These are phyloP conservation scores for Pleurotus sapidus DNA, from an alignment of 768 basidiomycete species.

Conservation along the genomic window DNA sequence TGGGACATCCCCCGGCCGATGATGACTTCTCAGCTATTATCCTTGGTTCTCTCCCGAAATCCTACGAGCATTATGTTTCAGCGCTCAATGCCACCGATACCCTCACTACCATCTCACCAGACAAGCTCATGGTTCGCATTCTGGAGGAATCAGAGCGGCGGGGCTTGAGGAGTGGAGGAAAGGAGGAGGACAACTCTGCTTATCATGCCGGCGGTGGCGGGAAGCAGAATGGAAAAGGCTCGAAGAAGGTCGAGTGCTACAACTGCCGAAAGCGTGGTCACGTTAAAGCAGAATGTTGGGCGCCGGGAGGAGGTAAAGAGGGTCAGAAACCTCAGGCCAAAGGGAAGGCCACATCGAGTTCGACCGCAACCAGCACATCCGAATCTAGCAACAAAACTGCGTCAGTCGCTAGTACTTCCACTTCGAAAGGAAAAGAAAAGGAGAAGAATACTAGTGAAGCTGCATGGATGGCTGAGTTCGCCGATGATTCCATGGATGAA, in stretches of 20 bases:
- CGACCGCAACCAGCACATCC: neutral
- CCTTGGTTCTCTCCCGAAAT: slow-evolving; percentile 29
- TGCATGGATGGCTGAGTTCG: neutral
- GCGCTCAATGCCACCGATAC: slow-evolving; percentile 14
- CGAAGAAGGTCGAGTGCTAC: slow-evolving; percentile 19
- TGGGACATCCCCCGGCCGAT: slow-evolving; percentile 25
- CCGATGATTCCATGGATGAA: neutral
- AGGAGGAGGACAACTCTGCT: slow-evolving; percentile 22
- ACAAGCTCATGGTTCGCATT: slow-evolving; percentile 20
- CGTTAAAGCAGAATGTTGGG: slow-evolving; percentile 19
- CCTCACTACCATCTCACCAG: slow-evolving; percentile 14
- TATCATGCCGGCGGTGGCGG: slow-evolving; percentile 13
- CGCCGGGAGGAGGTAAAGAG: slow-evolving; percentile 16
- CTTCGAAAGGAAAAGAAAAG: slow-evolving; percentile 1
- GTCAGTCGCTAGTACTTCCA: neutral
- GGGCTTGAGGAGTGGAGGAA: slow-evolving; percentile 14
- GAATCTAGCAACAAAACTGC: slow-evolving; percentile 12
- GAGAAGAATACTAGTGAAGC: neutral
- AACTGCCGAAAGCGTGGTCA: slow-evolving; percentile 27
- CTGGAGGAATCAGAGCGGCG: slow-evolving; percentile 25
- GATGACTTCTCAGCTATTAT: slow-evolving; percentile 30
- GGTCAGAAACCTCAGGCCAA: slow-evolving; percentile 13
- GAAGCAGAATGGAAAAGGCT: neutral
- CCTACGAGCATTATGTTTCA: slow-evolving; percentile 26
- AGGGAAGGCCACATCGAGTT: slow-evolving; percentile 13